Base-by-base conservation (phyloP, 306 rosid species). In the Pterocarpus macrocarpus region DNA sequence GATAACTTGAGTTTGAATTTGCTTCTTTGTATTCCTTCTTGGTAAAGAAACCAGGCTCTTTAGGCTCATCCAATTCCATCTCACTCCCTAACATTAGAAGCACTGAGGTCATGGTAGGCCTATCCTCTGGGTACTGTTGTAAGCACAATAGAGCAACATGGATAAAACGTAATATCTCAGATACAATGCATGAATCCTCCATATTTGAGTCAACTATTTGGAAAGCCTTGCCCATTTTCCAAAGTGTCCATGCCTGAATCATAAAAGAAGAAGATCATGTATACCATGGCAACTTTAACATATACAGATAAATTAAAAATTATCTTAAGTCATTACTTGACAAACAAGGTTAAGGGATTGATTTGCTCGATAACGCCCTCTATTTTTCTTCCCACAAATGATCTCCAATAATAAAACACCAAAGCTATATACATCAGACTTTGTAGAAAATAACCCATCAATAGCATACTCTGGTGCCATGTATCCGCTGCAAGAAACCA, bases 391-490 rank as follows among this genome's bases (percentile, higher is more conserved):
- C 39, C 91, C 83, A 15, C 81, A 63, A 44, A 89, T 35, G 2
- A 85, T 77, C 82, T 88, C 91, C 52, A 88, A 44, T 11, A 88
- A 3, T 5, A 85, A 53, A 33, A 88, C 61, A 10, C 89, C 84
- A 22, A 83, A 77, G 16, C 81, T 77, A 15, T 16, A 77, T 6
- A 77, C 74, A 1, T 77, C 73, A 2, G 64, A 77, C 64, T 77
- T 88, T 10, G 67, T 13, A 1, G 88, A 88, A 76, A 85, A 85
- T 34, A 56, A 77, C 4, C 72, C 87, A 10, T 87, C 81, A 10
- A 84, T 12, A 43, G 59, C 69, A 59, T 75, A 75, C 34, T 74
- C 88, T 2, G 90, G 88, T 69, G 88, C 90, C 90, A 87, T 87
- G 15, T 85, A 87, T 2, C 88, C 87, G 11, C 80, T 63, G 36